These are phyloP conservation scores for Medicago ruthenica DNA, from an alignment of 306 rosid species.

Conservation along the genomic window DNA sequence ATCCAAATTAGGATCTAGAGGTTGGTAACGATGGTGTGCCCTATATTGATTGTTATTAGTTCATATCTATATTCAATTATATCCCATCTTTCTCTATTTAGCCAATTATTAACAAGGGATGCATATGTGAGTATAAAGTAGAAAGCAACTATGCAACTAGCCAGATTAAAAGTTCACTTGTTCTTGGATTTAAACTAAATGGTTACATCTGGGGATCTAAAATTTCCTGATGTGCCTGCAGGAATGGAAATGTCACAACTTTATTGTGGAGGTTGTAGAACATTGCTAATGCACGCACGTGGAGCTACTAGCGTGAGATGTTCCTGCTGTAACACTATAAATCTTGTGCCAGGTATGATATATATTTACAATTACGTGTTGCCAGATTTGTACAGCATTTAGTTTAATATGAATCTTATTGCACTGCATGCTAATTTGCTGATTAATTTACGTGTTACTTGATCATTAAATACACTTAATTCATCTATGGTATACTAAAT, in stretches of 20 bases:
- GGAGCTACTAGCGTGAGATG: constrained; percentile 97
- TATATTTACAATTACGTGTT: constrained; percentile 19
- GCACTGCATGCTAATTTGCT: constrained; percentile 25
- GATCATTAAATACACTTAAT: constrained; percentile 30
- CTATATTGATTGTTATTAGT: background rate
- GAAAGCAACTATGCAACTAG: background rate
- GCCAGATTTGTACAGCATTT: constrained; percentile 34
- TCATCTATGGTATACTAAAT: constrained; percentile 5
- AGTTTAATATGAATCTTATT: constrained; percentile 22
- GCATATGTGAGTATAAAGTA: background rate
- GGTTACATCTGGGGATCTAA: background rate
- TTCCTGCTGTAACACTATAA: constrained; percentile 89
- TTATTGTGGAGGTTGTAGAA: constrained; percentile 96
- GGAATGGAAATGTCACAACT: constrained; percentile 95
- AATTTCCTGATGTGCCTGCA: constrained; percentile 45
- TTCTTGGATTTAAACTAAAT: background rate
- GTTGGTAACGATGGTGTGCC: background rate
- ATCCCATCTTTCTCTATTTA: too few relatives aligned
- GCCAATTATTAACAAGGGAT: too few relatives aligned
- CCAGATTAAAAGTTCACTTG: background rate
- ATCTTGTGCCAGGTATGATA: constrained; percentile 79
- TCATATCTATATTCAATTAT: background rate
- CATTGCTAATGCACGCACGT: constrained; percentile 84
- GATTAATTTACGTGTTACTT: constrained; percentile 4
- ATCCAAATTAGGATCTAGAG: background rate